phyloP scores from a whole-genome alignment of 1,284 basidiomycete genomes.

The Apiotrichum mycotoxinovorans region DNA sequence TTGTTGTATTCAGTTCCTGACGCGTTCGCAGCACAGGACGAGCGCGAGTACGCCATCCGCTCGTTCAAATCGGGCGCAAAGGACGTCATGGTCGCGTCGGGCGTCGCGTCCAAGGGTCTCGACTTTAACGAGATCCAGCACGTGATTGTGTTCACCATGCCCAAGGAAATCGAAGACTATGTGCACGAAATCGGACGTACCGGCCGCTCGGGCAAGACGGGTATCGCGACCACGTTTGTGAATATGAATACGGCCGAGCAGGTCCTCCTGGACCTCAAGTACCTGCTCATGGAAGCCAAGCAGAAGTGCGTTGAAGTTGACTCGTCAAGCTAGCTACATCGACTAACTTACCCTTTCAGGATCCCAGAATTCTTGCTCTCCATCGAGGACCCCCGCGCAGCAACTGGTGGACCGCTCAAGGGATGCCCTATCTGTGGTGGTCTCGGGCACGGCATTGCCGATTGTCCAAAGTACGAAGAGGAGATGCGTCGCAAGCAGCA shows the following conservation, averaged over 20 bases:
- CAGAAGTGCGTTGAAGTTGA: slow-evolving; percentile 64
- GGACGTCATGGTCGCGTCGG: slow-evolving; percentile 98
- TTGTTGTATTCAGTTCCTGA: background rate
- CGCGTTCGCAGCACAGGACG: slow-evolving; percentile 76
- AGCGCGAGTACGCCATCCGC: slow-evolving; percentile 97
- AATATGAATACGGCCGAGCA: slow-evolving; percentile 96
- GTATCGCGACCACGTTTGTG: slow-evolving; percentile 99
- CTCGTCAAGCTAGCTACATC: too few species aligned
- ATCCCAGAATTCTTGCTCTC: slow-evolving; percentile 92
- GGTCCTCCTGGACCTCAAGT: slow-evolving; percentile 94
- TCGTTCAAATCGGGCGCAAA: slow-evolving; percentile 95
- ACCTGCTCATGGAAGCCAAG: slow-evolving; percentile 92
- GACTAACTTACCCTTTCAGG: slow-evolving; percentile 51
- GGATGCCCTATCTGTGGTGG: slow-evolving; percentile 97
- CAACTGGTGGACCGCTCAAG: slow-evolving; percentile 68
- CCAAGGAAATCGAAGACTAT: slow-evolving; percentile 93
- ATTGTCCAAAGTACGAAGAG: slow-evolving; percentile 96
- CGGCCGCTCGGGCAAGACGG: slow-evolving; percentile 94
- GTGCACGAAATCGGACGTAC: slow-evolving; percentile 99
- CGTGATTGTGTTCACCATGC: slow-evolving; percentile 77
- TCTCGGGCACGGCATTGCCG: slow-evolving; percentile 86
- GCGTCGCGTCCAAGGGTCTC: slow-evolving; percentile 94
- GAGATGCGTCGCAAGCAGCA: slow-evolving; percentile 66
- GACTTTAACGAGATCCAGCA: slow-evolving; percentile 93
- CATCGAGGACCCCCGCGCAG: slow-evolving; percentile 85